phyloP scores from a whole-genome alignment of 441 rosid species.

The Pelargonium exstipulatum region DNA sequence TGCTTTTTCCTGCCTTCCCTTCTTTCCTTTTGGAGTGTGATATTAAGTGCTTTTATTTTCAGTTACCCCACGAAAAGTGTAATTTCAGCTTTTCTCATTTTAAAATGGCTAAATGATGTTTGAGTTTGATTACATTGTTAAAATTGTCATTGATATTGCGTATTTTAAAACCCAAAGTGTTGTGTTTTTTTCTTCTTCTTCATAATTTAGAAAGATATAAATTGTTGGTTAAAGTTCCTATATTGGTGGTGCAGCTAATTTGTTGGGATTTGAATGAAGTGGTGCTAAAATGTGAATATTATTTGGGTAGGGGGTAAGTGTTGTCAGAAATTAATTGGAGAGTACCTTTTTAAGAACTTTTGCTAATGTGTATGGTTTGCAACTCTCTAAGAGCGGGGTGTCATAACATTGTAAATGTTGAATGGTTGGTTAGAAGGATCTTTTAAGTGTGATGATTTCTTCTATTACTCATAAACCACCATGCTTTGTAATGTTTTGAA shows the following conservation, averaged over 20 bases:
- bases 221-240: neutral
- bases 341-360: neutral
- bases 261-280: neutral
- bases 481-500: neutral
- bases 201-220: neutral
- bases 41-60: neutral
- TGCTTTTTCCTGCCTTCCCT: neutral
- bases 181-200: neutral
- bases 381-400: neutral
- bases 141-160: neutral
- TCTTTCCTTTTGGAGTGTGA: neutral
- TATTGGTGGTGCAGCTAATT: neutral
- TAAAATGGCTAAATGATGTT: neutral
- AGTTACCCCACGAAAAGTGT: neutral
- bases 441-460: neutral
- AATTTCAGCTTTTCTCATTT: neutral
- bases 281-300: neutral
- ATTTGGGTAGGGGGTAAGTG: neutral
- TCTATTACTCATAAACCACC: neutral
- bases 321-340: neutral
- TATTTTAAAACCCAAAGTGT: neutral
- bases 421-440: neutral
- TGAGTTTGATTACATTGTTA: neutral
- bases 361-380: neutral
- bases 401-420: neutral